A percentile compares a stretch with the other conserved stretches of the same genome.
These are phyloP conservation scores for Scleroderma bovista DNA, from an alignment of 768 basidiomycete species.

Conservation along the genomic window DNA sequence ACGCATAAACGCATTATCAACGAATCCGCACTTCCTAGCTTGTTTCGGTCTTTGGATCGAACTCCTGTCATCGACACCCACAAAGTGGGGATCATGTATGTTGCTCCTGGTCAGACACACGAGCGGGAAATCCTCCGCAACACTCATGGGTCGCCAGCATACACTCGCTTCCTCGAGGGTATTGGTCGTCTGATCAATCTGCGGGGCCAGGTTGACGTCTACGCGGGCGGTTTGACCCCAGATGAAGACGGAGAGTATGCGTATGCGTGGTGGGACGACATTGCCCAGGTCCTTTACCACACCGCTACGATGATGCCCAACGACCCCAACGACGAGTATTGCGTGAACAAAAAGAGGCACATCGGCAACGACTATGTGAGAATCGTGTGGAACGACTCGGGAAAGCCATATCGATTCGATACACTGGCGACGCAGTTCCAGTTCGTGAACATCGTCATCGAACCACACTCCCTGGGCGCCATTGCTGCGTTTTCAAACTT, in stretches of 20 bases:
- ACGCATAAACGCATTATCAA: slow-evolving; percentile 44
- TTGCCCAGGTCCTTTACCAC: slow-evolving; percentile 91
- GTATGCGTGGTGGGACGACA: slow-evolving; percentile 99
- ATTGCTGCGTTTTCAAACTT: slow-evolving; percentile 81
- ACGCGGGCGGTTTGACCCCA: slow-evolving; percentile 86
- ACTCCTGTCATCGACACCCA: slow-evolving; percentile 96
- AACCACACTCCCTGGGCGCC: slow-evolving; percentile 82
- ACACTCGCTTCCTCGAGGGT: slow-evolving; percentile 88
- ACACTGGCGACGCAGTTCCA: slow-evolving; percentile 92
- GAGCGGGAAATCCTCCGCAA: slow-evolving; percentile 88
- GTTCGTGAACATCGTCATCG: slow-evolving; percentile 95
- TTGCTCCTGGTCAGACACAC: slow-evolving; percentile 81
- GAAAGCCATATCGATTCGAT: slow-evolving; percentile 83
- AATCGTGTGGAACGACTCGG: slow-evolving; percentile 97
- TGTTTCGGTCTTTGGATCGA: slow-evolving; percentile 66
- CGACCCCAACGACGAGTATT: slow-evolving; percentile 56
- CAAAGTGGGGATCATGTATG: slow-evolving; percentile 95
- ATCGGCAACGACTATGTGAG: slow-evolving; percentile 97
- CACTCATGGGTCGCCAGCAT: slow-evolving; percentile 89
- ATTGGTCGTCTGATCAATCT: slow-evolving; percentile 85
- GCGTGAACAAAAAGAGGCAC: slow-evolving; percentile 86
- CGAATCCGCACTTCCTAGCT: slow-evolving; percentile 47
- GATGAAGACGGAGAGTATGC: slow-evolving; percentile 95
- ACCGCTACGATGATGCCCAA: slow-evolving; percentile 97
- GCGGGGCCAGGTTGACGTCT: slow-evolving; percentile 86